phyloP scores from a whole-genome alignment of 1,284 basidiomycete species.

The Exobasidium rhododendri region DNA sequence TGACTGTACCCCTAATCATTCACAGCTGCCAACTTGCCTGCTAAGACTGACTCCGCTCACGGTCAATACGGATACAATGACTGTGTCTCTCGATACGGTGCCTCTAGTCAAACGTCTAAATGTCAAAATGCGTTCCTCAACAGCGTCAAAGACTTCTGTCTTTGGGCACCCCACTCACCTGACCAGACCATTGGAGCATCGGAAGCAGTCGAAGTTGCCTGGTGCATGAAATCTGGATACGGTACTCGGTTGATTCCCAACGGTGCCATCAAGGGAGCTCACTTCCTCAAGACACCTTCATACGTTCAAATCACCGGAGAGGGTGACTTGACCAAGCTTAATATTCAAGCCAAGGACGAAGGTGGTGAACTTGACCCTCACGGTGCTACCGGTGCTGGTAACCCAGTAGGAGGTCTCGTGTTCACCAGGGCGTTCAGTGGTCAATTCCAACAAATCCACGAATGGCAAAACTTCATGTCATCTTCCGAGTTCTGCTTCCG shows the following conservation, averaged over 20 bases:
- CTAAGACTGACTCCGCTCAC: constrained; percentile 35
- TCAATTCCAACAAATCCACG: constrained; percentile 46
- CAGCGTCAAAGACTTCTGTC: constrained; percentile 47
- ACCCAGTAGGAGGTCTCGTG: constrained; percentile 47
- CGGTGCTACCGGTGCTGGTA: constrained; percentile 34
- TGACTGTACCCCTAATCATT: no score
- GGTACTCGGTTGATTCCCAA: constrained; percentile 51
- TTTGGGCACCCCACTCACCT: constrained; percentile 37
- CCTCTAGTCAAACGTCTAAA: constrained; percentile 30
- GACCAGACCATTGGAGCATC: constrained; percentile 39
- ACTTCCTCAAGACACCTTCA: constrained; percentile 45
- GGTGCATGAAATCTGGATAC: constrained; percentile 48
- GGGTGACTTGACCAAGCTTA: constrained; percentile 56
- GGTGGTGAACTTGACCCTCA: constrained; percentile 56
- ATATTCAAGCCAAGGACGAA: constrained; percentile 45
- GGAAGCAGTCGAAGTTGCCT: constrained; percentile 43
- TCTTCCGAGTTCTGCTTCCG: constrained; percentile 50
- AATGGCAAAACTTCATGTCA: constrained; percentile 52
- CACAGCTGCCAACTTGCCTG: constrained; percentile 42
- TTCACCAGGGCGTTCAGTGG: constrained; percentile 50
- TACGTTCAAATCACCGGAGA: constrained; percentile 25
- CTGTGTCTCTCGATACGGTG: constrained; percentile 22
- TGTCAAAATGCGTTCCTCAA: constrained; percentile 50
- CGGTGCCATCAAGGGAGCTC: constrained; percentile 45
- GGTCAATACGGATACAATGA: constrained; percentile 27